Evolutionary conservation across 176 grass and related monocot genomes (phyloP), one percentile per base, ranked within the genome.

Genomic region (Tuctoria greenei): DNA sequence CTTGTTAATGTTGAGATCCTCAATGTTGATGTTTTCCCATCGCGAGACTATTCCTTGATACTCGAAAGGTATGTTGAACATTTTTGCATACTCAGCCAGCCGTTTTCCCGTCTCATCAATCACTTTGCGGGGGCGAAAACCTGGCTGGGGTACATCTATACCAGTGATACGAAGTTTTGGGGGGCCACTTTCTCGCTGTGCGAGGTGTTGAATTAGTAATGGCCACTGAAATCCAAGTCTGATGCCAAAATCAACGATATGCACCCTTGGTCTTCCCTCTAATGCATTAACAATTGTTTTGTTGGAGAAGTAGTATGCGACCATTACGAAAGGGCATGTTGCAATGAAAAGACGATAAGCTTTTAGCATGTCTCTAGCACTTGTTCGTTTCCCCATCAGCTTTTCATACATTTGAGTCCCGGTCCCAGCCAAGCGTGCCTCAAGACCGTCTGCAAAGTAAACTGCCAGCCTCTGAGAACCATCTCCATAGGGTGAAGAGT

Each of bases 211-310:
- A 24, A 94, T 86, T 21, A 94, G 72, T 52, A 36, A 71, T 47
- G 88, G 79, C 92, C 92, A 88, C 14, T 83, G 74, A 75, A 94
- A 94, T 54, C 91, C 75, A 12, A 88, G 61, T 2, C 64, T 27
- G 50, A 94, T 94, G 8, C 85, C 85, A 13, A 88, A 94, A 68
- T 94, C 82, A 59, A 94, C 43, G 12, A 94, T 88, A 51, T 94
- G 92, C 36, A 90, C 39, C 40, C 43, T 84, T 66, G 71, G 69
- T 37, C 57, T 56, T 55, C 64, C 51, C 21, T 90, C 61, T 10
- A 64, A 49, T 17, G 45, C 31, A 26, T 86, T 57, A 55, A 86
- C 20, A 31, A 91, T 88, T 14, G 88, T 86, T 72, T 94, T 62
- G 72, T 88, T 94, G 20, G 54, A 73, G 27, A 88, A 94, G 27